Conservation (phyloP, 73 alveolate species). For the Tetrahymena thermophila region DNA sequence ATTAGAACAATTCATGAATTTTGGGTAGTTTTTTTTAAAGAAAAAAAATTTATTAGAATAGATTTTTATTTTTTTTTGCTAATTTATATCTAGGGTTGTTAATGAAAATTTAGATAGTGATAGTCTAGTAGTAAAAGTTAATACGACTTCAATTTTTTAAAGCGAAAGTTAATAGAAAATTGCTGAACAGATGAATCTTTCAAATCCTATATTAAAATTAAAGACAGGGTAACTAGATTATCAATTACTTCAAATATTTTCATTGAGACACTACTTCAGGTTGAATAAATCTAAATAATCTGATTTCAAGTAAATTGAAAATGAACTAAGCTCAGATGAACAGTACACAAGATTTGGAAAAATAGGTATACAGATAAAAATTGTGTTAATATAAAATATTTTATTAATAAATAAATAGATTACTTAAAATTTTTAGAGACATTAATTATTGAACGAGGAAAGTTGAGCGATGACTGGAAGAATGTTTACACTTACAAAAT, state of each 20-base stretch:
- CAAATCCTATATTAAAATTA: neutral
- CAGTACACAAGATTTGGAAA: neutral
- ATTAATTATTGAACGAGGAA: neutral
- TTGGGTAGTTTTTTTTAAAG: neutral
- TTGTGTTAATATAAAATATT: neutral
- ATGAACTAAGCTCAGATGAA: neutral
- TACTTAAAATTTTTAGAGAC: neutral
- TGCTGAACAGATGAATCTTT: neutral
- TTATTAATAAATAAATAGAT: neutral
- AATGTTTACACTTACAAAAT: neutral
- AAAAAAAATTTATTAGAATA: neutral
- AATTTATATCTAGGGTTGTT: neutral
- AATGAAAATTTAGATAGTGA: neutral
- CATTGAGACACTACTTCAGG: neutral
- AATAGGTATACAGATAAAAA: neutral
- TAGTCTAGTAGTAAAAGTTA: neutral
- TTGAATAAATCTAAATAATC: neutral
- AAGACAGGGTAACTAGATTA: neutral
- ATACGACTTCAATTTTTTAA: neutral
- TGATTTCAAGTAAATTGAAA: neutral
- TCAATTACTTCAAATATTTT: neutral
- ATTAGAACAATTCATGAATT: neutral
- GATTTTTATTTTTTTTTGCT: neutral
- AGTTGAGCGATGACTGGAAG: neutral
- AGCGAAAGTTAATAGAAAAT: neutral